Evolutionary conservation across 306 rosid genomes (phyloP), one percentile per base, ranked within the genome.

Genomic region (Vigna reflexopilosa): DNA sequence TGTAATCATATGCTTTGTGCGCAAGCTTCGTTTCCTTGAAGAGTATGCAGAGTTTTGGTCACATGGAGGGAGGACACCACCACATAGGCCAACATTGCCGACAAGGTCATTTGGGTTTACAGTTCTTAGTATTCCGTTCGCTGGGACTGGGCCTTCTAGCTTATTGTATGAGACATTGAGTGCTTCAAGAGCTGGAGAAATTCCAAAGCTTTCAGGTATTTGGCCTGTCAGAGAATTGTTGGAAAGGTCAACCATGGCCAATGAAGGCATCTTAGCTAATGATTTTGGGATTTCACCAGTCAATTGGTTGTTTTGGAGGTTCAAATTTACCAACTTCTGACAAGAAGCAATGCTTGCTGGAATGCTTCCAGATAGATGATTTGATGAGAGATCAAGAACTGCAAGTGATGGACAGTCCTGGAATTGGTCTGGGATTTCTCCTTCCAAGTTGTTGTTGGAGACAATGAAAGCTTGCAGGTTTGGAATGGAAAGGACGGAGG

Each of bases 391-490:
- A 78, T 93, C 98, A 62, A 95, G 94, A 42, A 87, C 82, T 40
- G 93, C 82, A 58, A 95, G 93, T 30, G 99, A 88, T 57, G 98
- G 98, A 80, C 90, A 87, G 19, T 95, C 99, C 85, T 93, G 98
- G 85, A 91, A 91, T 59, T 95, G 97, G 64, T 83, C 89, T 13
- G 98, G 97, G 32, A 95, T 93, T 67, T 85, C 87, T 66, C 97
- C 98, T 57, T 75, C 90, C 66, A 95, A 86, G 80, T 85, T 76
- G 66, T 95, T 95, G 26, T 88, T 76, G 28, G 99, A 89, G 65
- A 88, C 93, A 58, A 87, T 71, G 84, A 95, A 90, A 62, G 88
- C 80, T 80, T 95, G 99, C 62, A 95, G 90, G 32, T 83, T 93
- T 76, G 97, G 89, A 73, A 84, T 85, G 54, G 98, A 91, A 65